phyloP scores from a whole-genome alignment of 2,329 filamentous ascomycete species.

The Arthroderma uncinatum region DNA sequence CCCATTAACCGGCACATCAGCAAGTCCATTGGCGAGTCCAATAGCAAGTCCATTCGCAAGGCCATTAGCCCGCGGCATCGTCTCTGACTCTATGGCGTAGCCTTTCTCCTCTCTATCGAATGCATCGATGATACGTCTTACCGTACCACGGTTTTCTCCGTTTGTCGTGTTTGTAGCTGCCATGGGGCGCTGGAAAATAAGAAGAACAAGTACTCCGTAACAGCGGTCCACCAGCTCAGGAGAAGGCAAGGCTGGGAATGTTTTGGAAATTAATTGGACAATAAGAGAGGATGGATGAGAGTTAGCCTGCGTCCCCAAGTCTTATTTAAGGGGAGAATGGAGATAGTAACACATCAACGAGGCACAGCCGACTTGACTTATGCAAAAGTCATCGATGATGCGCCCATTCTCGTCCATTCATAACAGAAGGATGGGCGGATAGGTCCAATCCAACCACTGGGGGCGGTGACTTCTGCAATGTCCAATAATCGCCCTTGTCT shows the following conservation, averaged over 20 bases:
- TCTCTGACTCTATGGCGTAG: constrained; percentile 12
- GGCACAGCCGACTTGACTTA: neutral
- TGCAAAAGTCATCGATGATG: neutral
- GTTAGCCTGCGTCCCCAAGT: no score
- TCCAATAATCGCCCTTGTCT: neutral
- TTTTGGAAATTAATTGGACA: no score
- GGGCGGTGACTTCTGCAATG: neutral
- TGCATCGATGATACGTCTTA: constrained; percentile 15
- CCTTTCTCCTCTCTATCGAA: constrained; percentile 21
- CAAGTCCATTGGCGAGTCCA: neutral
- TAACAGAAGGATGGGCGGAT: neutral
- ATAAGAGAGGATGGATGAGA: no score
- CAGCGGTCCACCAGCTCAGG: no score
- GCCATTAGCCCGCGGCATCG: neutral
- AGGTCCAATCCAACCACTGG: neutral
- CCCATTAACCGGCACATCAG: neutral
- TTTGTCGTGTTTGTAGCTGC: neutral
- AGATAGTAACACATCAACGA: neutral
- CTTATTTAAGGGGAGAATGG: neutral
- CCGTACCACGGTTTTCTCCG: neutral
- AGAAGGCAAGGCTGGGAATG: no score
- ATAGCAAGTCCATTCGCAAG: no score
- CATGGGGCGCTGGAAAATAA: neutral
- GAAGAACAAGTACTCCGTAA: no score
- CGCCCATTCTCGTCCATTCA: neutral